A percentile compares a stretch with the other conserved stretches of the same genome.
Conservation (phyloP, 2,329 filamentous ascomycete species). For the Pleomassaria siparia region DNA sequence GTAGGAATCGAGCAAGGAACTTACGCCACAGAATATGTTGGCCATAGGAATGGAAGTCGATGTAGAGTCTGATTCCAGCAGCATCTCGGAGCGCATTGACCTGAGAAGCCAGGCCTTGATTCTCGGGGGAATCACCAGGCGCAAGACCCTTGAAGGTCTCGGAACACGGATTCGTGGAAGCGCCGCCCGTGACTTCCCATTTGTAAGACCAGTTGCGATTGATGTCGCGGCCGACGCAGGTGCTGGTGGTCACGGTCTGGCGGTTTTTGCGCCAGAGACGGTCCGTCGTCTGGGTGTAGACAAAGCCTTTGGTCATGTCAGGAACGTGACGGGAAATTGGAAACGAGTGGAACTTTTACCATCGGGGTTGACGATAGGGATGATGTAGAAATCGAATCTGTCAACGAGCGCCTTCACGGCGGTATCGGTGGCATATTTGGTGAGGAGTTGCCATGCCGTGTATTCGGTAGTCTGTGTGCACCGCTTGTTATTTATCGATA, state of each 20-base stretch:
- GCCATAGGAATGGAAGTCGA: constrained; percentile 64
- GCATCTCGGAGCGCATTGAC: constrained; percentile 41
- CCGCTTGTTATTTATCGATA: constrained; percentile 1
- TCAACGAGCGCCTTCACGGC: constrained; percentile 37
- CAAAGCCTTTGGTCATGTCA: constrained; percentile 31
- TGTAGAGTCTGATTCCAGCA: constrained; percentile 60
- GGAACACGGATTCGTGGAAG: constrained; percentile 41
- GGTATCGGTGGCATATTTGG: constrained; percentile 35
- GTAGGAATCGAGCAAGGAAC: too few species aligned
- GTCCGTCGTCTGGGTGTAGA: constrained; percentile 42
- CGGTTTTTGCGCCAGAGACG: constrained; percentile 46
- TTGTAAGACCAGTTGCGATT: constrained; percentile 45
- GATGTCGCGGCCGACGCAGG: constrained; percentile 41
- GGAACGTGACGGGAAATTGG: constrained; percentile 15
- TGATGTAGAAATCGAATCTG: constrained; percentile 41
- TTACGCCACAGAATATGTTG: constrained; percentile 32
- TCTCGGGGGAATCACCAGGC: constrained; percentile 38
- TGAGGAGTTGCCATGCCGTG: constrained; percentile 39
- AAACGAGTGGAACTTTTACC: constrained; percentile 8
- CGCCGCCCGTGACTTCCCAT: constrained; percentile 37
- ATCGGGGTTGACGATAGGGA: constrained; percentile 24
- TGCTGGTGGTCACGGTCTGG: constrained; percentile 31
- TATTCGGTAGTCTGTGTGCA: constrained; percentile 23
- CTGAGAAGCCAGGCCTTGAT: constrained; percentile 47
- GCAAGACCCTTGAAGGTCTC: constrained; percentile 41